Conservation (phyloP, 192 early-diverging fungal species). For the Linnemannia schmuckeri region DNA sequence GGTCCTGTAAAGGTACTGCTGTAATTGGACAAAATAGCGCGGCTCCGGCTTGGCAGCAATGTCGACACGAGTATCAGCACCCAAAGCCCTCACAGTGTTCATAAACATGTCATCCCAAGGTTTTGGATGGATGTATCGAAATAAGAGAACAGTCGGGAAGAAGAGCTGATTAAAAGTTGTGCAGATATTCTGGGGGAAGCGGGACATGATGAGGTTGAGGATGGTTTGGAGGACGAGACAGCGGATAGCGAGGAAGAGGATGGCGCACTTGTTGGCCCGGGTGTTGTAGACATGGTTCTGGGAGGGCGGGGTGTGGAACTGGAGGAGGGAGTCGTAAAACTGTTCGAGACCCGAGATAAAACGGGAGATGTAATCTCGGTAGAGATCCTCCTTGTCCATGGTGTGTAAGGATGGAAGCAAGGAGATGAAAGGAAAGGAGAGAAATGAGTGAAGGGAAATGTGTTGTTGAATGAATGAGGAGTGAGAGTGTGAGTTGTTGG, state of each 20-base stretch:
- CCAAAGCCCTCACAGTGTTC: constrained; percentile 17
- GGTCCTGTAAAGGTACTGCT: constrained; percentile 23
- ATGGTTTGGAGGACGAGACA: constrained; percentile 29
- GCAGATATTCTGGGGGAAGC: constrained; percentile 16
- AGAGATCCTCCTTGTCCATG: constrained; percentile 21
- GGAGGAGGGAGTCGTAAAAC: constrained; percentile 24
- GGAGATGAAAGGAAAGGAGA: not conserved
- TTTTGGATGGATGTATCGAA: constrained; percentile 30
- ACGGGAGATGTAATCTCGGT: constrained; percentile 24
- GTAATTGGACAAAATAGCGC: constrained; percentile 25
- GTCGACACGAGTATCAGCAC: constrained; percentile 27
- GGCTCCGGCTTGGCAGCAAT: constrained; percentile 30
- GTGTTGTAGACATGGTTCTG: constrained; percentile 3
- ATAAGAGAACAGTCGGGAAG: constrained; percentile 33
- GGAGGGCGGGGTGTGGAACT: constrained; percentile 9
- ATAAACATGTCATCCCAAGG: constrained; percentile 44
- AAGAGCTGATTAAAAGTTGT: constrained; percentile 38
- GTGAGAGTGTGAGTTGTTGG: not conserved
- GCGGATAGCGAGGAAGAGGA: constrained; percentile 24
- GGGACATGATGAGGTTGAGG: constrained; percentile 16
- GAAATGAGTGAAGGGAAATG: not conserved
- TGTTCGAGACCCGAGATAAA: constrained; percentile 48
- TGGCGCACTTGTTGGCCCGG: not conserved
- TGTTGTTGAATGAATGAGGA: not conserved
- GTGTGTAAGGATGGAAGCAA: not conserved